Percentiles rank a stretch among this genome's conserved stretches.
These are phyloP conservation scores for Aspergillus clavatus DNA, from an alignment of 2,329 filamentous ascomycete species.

Conservation along the genomic window DNA sequence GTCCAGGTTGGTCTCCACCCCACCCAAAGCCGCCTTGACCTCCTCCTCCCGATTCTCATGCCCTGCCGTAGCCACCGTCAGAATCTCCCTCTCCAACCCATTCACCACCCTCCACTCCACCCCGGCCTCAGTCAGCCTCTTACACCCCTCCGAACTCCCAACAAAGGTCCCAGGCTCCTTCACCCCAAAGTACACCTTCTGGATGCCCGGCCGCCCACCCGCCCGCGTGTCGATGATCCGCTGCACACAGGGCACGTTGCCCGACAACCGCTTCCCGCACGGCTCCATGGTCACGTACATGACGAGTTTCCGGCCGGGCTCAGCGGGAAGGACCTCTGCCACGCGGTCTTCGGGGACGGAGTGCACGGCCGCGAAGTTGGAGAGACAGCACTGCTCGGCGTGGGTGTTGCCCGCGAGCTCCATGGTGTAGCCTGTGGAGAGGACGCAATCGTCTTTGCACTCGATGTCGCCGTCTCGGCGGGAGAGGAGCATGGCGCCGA, in stretches of 20 bases:
- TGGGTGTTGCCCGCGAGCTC: conserved; percentile 92
- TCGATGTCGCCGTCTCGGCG: conserved; percentile 25
- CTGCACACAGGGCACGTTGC: conserved; percentile 60
- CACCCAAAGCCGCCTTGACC: conserved; percentile 22
- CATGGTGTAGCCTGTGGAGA: conserved; percentile 83
- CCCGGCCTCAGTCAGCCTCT: conserved; percentile 64
- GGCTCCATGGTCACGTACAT: conserved; percentile 87
- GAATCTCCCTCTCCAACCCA: conserved; percentile 75
- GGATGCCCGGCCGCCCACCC: conserved; percentile 56
- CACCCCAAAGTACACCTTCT: conserved; percentile 79
- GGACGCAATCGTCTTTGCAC: conserved; percentile 46
- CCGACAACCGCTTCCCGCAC: conserved; percentile 43
- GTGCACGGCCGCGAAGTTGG: conserved; percentile 53
- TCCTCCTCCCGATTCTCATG: conserved; percentile 50
- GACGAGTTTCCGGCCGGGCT: conserved; percentile 45
- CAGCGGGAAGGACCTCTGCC: conserved; percentile 38
- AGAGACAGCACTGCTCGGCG: conserved; percentile 86
- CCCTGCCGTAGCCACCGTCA: conserved; percentile 76
- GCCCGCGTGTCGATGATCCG: conserved; percentile 58
- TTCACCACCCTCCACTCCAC: conserved; percentile 67
- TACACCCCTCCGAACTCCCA: conserved; percentile 69
- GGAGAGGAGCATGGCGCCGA: conserved; percentile 78
- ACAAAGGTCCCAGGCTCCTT: conserved; percentile 90
- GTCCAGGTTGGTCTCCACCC: conserved; percentile 33
- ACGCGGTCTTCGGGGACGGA: conserved; percentile 33